A percentile compares a stretch with the other conserved stretches of the same genome.
Evolutionary conservation across 202 grass and related monocot species (phyloP).

Genomic region (Miscanthus sacchariflorus): DNA sequence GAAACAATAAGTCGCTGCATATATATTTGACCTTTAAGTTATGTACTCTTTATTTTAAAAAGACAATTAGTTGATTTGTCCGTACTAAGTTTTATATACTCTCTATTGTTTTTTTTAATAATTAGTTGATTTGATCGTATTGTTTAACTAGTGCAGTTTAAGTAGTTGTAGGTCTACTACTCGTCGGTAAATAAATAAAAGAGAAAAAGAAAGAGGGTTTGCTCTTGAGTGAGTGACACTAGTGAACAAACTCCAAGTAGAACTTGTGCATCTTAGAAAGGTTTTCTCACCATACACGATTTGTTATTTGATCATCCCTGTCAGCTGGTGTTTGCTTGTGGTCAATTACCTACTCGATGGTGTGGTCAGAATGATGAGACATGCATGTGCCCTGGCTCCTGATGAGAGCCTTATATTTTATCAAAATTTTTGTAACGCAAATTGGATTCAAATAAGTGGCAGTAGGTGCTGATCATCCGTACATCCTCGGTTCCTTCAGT

Average conservation of each 20-base stretch:
- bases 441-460: not conserved
- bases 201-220: not conserved
- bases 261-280: not conserved
- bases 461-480: not conserved
- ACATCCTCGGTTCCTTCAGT: not conserved
- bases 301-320: not conserved
- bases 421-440: not conserved
- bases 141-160: slow-evolving; percentile 2
- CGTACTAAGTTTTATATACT: no score
- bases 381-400: not conserved
- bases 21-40: no score
- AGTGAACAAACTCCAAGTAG: not conserved
- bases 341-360: not conserved
- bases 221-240: not conserved
- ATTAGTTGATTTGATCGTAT: no score
- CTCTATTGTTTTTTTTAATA: no score
- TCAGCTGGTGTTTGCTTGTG: not conserved
- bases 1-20: no score
- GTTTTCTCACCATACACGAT: slow-evolving; percentile 29
- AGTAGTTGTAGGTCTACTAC: not conserved
- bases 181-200: not conserved
- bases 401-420: not conserved
- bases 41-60: no score
- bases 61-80: no score
- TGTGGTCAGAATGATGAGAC: not conserved